Percentiles rank a stretch among this genome's conserved stretches.
Conservation (phyloP, 352 stramenopile genomes). For the Blastocystis sp. region DNA sequence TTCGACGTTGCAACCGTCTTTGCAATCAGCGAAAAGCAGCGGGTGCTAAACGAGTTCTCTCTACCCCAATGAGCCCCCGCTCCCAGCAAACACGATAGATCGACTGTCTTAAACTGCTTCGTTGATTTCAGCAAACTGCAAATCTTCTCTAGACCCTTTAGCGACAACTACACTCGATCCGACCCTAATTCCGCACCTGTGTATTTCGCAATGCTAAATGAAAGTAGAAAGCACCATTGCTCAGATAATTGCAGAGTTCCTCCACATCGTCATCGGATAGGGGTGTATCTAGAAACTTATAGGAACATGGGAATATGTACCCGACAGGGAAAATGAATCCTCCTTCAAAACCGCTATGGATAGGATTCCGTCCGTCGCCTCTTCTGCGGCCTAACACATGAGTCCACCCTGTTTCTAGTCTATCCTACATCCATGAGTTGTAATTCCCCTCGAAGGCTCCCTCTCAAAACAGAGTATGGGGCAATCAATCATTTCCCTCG, state of each 20-base stretch:
- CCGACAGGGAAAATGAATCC: not conserved
- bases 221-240: not conserved
- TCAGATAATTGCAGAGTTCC: constrained; percentile 34
- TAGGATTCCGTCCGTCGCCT: not conserved
- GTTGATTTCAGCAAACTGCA: constrained; percentile 2
- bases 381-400: not conserved
- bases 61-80: not conserved
- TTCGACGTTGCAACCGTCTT: not conserved
- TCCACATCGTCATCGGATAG: constrained; percentile 10
- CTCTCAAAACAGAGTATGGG: no score
- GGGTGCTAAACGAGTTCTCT: not conserved
- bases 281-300: not conserved
- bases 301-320: not conserved
- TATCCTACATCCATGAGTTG: not conserved
- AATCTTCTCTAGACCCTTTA: not conserved
- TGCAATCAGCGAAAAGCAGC: not conserved
- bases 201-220: constrained; percentile 7
- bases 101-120: not conserved
- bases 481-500: no score
- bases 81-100: constrained; percentile 15
- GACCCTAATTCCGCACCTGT: not conserved
- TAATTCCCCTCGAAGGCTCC: no score
- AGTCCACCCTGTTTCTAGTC: not conserved
- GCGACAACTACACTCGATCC: constrained; percentile 1
- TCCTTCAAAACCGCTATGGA: not conserved